Evolutionary conservation across 495 filamentous ascomycete genomes (phyloP).

Genomic region (Parathielavia hyrcaniae): DNA sequence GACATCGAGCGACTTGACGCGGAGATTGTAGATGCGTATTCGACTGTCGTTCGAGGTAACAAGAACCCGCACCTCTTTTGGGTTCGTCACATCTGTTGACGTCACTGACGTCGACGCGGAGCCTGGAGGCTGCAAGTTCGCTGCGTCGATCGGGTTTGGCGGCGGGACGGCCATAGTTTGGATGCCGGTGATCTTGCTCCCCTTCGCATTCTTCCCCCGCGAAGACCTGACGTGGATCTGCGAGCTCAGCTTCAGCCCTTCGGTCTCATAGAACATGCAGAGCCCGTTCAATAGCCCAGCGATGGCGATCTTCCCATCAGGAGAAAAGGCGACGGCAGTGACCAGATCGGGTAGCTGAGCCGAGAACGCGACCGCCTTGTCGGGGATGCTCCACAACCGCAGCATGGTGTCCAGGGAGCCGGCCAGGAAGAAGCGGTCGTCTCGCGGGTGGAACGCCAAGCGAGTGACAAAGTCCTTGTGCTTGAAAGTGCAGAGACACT

Average conservation of each 20-base stretch:
- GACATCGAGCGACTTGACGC: constrained; percentile 73
- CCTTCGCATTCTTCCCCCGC: constrained; percentile 87
- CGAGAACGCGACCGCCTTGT: constrained; percentile 88
- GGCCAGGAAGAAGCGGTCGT: constrained; percentile 95
- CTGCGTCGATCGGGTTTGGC: background rate
- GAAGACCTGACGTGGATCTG: constrained; percentile 88
- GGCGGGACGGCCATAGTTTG: constrained; percentile 61
- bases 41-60: constrained; percentile 95
- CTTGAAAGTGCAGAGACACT: constrained; percentile 92
- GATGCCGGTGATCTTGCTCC: constrained; percentile 95
- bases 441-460: constrained; percentile 87
- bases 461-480: constrained; percentile 95
- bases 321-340: constrained; percentile 88
- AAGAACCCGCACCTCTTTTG: constrained; percentile 74
- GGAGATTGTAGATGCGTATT: constrained; percentile 82
- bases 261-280: constrained; percentile 91
- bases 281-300: constrained; percentile 81
- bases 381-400: constrained; percentile 93
- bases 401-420: constrained; percentile 90
- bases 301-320: constrained; percentile 84
- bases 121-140: constrained; percentile 31
- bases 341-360: constrained; percentile 79
- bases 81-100: constrained; percentile 15
- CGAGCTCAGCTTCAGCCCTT: constrained; percentile 74
- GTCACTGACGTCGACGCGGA: constrained; percentile 24